Evolutionary conservation across 345 rosid species (phyloP).

Genomic region (Rhodamnia argentea): DNA sequence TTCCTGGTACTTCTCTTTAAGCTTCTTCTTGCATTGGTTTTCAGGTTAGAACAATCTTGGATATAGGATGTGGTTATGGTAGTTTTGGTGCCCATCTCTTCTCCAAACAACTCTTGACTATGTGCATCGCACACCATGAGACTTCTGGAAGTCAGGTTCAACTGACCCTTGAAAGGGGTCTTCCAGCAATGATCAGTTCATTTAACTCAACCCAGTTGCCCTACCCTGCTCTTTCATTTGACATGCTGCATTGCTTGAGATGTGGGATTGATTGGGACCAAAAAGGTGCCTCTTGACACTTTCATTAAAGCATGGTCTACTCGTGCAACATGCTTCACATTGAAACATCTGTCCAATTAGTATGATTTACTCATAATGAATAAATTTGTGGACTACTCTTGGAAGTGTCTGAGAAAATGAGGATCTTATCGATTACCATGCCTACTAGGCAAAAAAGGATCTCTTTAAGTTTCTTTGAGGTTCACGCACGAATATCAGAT

Average conservation of each 20-base stretch:
- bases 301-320: not conserved
- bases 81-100: constrained; percentile 98
- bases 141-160: constrained; percentile 97
- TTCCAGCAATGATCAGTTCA: constrained; percentile 94
- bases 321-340: not conserved
- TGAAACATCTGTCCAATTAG: not conserved
- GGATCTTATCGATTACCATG: not conserved
- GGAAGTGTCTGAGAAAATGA: not conserved
- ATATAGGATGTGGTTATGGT: constrained; percentile 98
- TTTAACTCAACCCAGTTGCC: constrained; percentile 76
- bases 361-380: not conserved
- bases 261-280: constrained; percentile 95
- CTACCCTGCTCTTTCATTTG: constrained; percentile 94
- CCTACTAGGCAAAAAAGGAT: not conserved
- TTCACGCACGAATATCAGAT: not conserved
- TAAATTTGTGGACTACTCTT: not conserved
- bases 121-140: constrained; percentile 96
- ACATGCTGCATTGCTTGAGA: constrained; percentile 93
- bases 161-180: constrained; percentile 95
- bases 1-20: not conserved
- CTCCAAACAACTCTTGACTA: constrained; percentile 67
- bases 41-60: constrained; percentile 93
- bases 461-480: not conserved
- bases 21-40: not conserved
- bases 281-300: constrained; percentile 43